A percentile compares a stretch with the other conserved stretches of the same genome.
phyloP scores from a whole-genome alignment of 2,329 filamentous ascomycete genomes.

The Torrubiella hemipterigena region DNA sequence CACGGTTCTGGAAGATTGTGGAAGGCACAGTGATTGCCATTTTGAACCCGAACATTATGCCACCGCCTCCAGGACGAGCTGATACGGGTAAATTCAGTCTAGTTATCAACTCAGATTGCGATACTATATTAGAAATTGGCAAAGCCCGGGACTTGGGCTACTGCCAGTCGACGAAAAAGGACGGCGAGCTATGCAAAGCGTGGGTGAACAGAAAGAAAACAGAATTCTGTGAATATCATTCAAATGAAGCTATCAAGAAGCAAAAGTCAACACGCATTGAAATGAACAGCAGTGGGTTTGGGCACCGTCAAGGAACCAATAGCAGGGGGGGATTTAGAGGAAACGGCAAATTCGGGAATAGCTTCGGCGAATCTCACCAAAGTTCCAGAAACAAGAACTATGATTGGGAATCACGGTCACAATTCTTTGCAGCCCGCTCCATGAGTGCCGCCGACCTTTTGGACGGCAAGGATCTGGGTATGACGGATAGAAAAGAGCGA shows the following conservation, averaged over 20 bases:
- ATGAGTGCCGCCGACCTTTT: slow-evolving; percentile 49
- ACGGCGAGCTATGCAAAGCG: slow-evolving; percentile 64
- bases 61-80: slow-evolving; percentile 60
- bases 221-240: slow-evolving; percentile 85
- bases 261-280: slow-evolving; percentile 57
- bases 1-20: slow-evolving; percentile 86
- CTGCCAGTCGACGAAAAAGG: slow-evolving; percentile 75
- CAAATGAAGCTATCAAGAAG: slow-evolving; percentile 69
- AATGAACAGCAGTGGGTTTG: slow-evolving; percentile 56
- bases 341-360: slow-evolving; percentile 15
- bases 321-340: slow-evolving; percentile 11
- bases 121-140: slow-evolving; percentile 84
- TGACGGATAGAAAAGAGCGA: slow-evolving; percentile 46
- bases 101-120: slow-evolving; percentile 72
- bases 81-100: slow-evolving; percentile 80
- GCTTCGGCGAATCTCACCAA: slow-evolving; percentile 11
- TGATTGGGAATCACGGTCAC: slow-evolving; percentile 45
- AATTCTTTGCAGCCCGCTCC: slow-evolving; percentile 39
- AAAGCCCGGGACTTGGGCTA: slow-evolving; percentile 74
- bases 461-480: slow-evolving; percentile 49
- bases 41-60: slow-evolving; percentile 83
- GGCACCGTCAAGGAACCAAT: slow-evolving; percentile 16
- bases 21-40: slow-evolving; percentile 87
- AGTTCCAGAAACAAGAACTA: slow-evolving; percentile 29
- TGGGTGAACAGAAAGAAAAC: slow-evolving; percentile 89